Percentiles rank a stretch among this genome's conserved stretches.
Evolutionary conservation across 768 basidiomycete species (phyloP).

Genomic region (Termitomyces sp.): DNA sequence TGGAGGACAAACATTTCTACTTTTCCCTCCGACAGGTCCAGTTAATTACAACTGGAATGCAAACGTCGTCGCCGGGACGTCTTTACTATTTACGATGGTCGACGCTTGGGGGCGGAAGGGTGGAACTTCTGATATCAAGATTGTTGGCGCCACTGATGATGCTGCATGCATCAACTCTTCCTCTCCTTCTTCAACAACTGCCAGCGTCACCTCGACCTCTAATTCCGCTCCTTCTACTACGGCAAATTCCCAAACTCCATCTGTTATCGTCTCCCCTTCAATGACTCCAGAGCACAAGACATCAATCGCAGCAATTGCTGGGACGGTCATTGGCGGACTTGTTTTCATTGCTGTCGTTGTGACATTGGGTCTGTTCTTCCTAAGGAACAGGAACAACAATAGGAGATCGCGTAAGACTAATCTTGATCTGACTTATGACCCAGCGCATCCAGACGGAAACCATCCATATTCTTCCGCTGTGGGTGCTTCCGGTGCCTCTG

Average conservation of each 20-base stretch:
- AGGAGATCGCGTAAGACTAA: conserved; percentile 29
- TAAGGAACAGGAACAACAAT: conserved; percentile 32
- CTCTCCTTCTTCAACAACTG: conserved; percentile 51
- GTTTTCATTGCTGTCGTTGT: conserved; percentile 51
- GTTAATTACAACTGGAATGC: no score
- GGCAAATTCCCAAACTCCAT: conserved; percentile 9
- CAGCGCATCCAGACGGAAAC: conserved; percentile 18
- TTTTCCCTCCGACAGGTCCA: conserved; percentile 39
- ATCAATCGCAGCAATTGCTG: conserved; percentile 47
- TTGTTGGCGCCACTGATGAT: conserved; percentile 46
- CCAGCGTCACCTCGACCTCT: conserved; percentile 10
- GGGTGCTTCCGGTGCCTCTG: conserved; percentile 11
- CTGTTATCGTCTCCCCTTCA: conserved; percentile 21
- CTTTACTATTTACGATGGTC: conserved; percentile 53
- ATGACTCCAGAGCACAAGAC: conserved; percentile 22
- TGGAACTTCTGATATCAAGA: conserved; percentile 54
- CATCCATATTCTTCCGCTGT: conserved; percentile 30
- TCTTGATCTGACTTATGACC: conserved; percentile 38
- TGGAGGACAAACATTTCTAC: conserved; percentile 47
- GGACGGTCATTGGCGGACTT: conserved; percentile 50
- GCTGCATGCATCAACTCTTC: conserved; percentile 46
- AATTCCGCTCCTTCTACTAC: conserved; percentile 14
- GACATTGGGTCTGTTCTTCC: conserved; percentile 49
- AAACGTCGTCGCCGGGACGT: conserved; percentile 18
- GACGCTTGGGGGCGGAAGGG: conserved; percentile 52